Base-by-base conservation (phyloP, 495 filamentous ascomycete genomes). In the Penicillium nucicola region DNA sequence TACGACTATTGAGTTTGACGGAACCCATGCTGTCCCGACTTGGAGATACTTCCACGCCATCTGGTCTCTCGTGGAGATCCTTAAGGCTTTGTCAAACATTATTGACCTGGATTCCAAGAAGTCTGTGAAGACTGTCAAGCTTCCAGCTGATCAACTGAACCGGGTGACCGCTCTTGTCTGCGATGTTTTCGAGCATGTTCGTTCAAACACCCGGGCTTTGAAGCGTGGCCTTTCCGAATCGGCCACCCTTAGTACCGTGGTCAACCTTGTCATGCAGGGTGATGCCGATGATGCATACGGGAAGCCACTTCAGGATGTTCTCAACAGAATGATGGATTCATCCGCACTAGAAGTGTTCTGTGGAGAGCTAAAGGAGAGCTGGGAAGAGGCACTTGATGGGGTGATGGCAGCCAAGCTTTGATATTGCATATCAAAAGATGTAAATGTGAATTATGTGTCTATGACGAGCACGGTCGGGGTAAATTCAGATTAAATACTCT, bases 341-440 rank as follows among this genome's bases (percentile, higher is more conserved):
- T 61, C 70, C 17, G 59, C 58, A 5, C 42, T 76, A 40, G 74
- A 77, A 48, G 13, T 76, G 32, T 73, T 74, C 55, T 72, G 66
- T 45, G 71, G 67, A 17, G 58, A 68, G 35, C 50, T 77, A 57
- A 73, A 70, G 64, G 72, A 77, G 41, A 76, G 74, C 53, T 77
- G 74, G 74, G 70, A 74, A 34, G 70, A 74, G 36, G 71, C 58
- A 12, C 62, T 77, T 19, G 64, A 67, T 14, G 72, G 70, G 10
- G 50, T 75, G 32, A 37, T 76, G 55, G 38, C 39, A 6, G 67
- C 74, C 35, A 67, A 48, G 34, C 45, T 71, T 22, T 73, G 52
- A 67, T 43, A n/a, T 4, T 25, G 7, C 9, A 12, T 5, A 13
- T 48, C 13, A 5, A 22, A 23, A 1, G 31, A 23, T 48, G 12